Evolutionary conservation across 1,284 basidiomycete genomes (phyloP).

Genomic region (Ganoderma meredithae): DNA sequence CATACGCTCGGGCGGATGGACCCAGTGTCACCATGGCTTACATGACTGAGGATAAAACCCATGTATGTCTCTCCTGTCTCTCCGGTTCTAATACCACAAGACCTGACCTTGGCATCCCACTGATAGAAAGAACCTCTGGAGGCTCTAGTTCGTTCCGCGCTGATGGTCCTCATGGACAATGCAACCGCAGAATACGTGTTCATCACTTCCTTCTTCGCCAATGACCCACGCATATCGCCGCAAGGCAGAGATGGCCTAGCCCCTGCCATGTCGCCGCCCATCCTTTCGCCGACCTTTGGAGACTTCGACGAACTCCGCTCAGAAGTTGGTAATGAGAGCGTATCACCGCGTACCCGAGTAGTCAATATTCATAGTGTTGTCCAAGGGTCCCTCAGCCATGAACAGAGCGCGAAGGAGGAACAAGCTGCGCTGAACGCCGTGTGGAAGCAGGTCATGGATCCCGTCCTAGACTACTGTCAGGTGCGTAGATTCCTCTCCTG

Average conservation of each 20-base stretch:
- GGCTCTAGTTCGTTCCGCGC: constrained; percentile 81
- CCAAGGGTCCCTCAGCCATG: constrained; percentile 23
- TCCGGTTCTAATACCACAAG: background rate
- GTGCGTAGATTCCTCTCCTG: constrained; percentile 46
- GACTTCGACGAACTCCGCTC: constrained; percentile 43
- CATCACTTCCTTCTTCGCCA: constrained; percentile 81
- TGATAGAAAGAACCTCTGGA: constrained; percentile 84
- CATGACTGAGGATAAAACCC: constrained; percentile 85
- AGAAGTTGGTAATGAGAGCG: constrained; percentile 34
- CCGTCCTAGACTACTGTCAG: constrained; percentile 84
- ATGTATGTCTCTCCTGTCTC: constrained; percentile 58
- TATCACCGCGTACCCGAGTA: constrained; percentile 37
- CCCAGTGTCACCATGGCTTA: constrained; percentile 83
- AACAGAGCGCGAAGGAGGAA: constrained; percentile 57
- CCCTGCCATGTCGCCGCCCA: constrained; percentile 47
- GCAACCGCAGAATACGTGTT: constrained; percentile 91
- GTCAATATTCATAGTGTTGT: constrained; percentile 40
- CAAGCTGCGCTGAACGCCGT: constrained; percentile 62
- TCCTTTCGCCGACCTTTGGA: constrained; percentile 38
- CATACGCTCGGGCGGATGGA: constrained; percentile 78
- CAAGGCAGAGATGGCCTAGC: constrained; percentile 47
- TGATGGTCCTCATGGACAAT: constrained; percentile 93
- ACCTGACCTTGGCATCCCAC: constrained; percentile 10
- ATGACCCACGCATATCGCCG: constrained; percentile 42
- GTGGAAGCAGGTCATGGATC: constrained; percentile 94